Conservation (phyloP, 2,329 filamentous ascomycete genomes). For the Alternaria brassicae region DNA sequence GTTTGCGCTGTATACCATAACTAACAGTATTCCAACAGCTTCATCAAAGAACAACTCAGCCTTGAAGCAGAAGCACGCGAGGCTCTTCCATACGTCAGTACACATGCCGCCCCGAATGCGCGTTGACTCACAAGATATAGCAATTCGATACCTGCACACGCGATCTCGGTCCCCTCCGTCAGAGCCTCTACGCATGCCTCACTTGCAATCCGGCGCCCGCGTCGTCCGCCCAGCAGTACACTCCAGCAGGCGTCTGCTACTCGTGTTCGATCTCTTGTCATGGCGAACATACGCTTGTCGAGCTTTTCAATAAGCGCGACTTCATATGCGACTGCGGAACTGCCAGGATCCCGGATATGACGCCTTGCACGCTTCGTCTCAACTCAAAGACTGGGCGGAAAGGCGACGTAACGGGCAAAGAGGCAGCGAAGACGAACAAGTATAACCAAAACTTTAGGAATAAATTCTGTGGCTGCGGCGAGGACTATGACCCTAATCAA, state of each 20-base stretch:
- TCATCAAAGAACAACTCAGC: constrained; percentile 85
- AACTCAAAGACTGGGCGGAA: constrained; percentile 76
- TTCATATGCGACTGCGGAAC: constrained; percentile 98
- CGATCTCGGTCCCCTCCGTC: constrained; percentile 84
- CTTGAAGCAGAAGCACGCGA: constrained; percentile 96
- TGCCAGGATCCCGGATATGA: constrained; percentile 72
- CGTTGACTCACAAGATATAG: constrained; percentile 54
- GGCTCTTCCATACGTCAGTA: constrained; percentile 84
- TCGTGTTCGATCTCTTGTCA: constrained; percentile 97
- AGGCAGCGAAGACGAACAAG: constrained; percentile 74
- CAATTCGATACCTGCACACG: constrained; percentile 94
- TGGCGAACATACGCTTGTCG: constrained; percentile 91
- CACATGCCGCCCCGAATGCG: constrained; percentile 2
- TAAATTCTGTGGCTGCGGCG: constrained; percentile 86
- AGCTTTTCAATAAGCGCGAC: constrained; percentile 94
- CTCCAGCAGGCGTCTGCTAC: constrained; percentile 88
- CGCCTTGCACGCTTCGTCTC: constrained; percentile 77
- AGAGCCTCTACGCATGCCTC: constrained; percentile 89
- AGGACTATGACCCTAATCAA: constrained; percentile 84
- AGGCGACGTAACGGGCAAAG: constrained; percentile 78
- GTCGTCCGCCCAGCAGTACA: constrained; percentile 67
- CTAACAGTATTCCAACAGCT: constrained; percentile 60
- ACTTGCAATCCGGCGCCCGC: constrained; percentile 87
- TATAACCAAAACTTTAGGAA: constrained; percentile 98
- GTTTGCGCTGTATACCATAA: too few relatives aligned